These are phyloP conservation scores for Penicillium sp. DNA, from an alignment of 2,329 filamentous ascomycete species.

Conservation along the genomic window DNA sequence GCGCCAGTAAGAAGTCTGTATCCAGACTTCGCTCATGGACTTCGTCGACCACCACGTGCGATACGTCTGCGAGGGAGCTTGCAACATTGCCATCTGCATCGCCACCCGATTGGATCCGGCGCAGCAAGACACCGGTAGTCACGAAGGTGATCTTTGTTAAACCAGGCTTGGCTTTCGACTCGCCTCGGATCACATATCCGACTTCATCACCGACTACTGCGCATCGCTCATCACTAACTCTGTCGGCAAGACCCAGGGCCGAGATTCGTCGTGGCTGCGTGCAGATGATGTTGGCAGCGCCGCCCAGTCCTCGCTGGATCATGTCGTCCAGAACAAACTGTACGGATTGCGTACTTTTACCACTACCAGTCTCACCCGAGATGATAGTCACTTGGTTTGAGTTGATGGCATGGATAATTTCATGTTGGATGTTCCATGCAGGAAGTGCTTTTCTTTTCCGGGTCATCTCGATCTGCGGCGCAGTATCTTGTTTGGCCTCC, in stretches of 20 bases:
- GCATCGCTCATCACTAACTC: slow-evolving; percentile 90
- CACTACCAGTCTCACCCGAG: slow-evolving; percentile 92
- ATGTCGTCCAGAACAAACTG: slow-evolving; percentile 94
- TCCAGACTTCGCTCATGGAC: slow-evolving; percentile 94
- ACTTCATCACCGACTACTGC: slow-evolving; percentile 79
- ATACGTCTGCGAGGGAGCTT: slow-evolving; percentile 81
- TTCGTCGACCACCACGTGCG: slow-evolving; percentile 93
- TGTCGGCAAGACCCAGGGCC: slow-evolving; percentile 87
- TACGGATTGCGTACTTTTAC: slow-evolving; percentile 94
- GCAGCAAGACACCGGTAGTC: slow-evolving; percentile 87
- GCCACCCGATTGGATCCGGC: slow-evolving; percentile 86
- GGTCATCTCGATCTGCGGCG: slow-evolving; percentile 73
- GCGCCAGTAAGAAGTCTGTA: slow-evolving; percentile 87
- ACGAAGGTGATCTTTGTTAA: slow-evolving; percentile 91
- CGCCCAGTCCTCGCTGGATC: slow-evolving; percentile 72
- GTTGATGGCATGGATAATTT: slow-evolving; percentile 73
- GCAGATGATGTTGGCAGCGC: slow-evolving; percentile 83
- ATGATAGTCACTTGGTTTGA: slow-evolving; percentile 90
- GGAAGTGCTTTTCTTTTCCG: slow-evolving; percentile 71
- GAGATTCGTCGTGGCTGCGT: slow-evolving; percentile 95
- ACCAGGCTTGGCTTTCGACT: slow-evolving; percentile 69
- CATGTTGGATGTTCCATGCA: slow-evolving; percentile 79
- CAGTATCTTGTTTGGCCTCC: slow-evolving; percentile 64
- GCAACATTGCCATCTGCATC: slow-evolving; percentile 77
- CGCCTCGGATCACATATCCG: slow-evolving; percentile 87